phyloP scores from a whole-genome alignment of 768 basidiomycete species.

The Amanita muscaria region DNA sequence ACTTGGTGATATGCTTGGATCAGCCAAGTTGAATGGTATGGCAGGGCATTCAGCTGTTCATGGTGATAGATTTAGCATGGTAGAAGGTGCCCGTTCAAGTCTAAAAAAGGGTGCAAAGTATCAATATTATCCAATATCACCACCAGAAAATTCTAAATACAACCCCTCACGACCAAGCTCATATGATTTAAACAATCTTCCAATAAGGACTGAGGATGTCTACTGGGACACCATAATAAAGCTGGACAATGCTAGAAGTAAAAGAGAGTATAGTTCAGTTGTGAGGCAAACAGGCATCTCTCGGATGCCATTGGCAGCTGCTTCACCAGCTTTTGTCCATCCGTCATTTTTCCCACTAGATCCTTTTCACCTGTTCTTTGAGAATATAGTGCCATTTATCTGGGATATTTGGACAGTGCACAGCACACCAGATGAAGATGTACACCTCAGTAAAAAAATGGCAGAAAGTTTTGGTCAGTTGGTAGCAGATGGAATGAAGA shows the following conservation, averaged over 20 bases:
- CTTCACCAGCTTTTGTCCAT: constrained; percentile 21
- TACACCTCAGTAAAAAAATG: too few relatives aligned
- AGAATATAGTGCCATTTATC: too few relatives aligned
- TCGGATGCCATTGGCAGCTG: constrained; percentile 15
- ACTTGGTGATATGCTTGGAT: constrained; percentile 25
- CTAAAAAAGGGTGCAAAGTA: constrained; percentile 15
- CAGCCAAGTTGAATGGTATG: constrained; percentile 24
- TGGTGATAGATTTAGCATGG: too few relatives aligned
- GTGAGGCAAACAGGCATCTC: too few relatives aligned
- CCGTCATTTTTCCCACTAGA: too few relatives aligned
- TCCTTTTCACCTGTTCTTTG: constrained; percentile 30
- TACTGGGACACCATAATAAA: constrained; percentile 19
- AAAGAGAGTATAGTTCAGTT: constrained; percentile 1
- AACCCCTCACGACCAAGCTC: constrained; percentile 15
- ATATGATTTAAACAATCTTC: constrained; percentile 18
- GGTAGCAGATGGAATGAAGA: too few relatives aligned
- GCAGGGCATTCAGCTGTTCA: constrained; percentile 18
- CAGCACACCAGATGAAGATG: too few relatives aligned
- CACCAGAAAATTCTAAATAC: constrained; percentile 15
- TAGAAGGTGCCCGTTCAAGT: constrained; percentile 16
- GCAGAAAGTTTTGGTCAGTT: too few relatives aligned
- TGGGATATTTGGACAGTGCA: too few relatives aligned
- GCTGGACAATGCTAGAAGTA: constrained; percentile 11
- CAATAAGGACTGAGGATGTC: constrained; percentile 14
- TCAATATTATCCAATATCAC: constrained; percentile 20